Base-by-base conservation (phyloP, 768 basidiomycete species). In the Asterophora lycoperdoides region DNA sequence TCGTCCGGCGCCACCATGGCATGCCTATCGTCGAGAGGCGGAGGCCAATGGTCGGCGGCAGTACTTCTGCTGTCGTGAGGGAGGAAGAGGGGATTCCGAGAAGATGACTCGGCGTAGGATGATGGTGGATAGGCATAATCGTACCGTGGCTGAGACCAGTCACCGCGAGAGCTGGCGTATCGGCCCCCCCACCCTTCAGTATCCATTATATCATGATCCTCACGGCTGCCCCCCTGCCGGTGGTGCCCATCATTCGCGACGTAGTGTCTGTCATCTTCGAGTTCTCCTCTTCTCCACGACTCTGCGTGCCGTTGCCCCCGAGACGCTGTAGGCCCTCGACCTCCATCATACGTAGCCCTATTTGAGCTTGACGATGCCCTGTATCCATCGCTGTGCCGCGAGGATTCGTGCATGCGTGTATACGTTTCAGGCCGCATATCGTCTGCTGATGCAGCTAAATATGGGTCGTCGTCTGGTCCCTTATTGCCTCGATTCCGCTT, bases 401-500 rank as follows among this genome's bases (percentile, higher is more conserved):
- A 69, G 57, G 69, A 67, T 56, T 72, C 72, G 55, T 70, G 72
- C 49, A 70, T 64, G 63, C 75, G 76, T 55, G 79, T 64, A 64
- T 79, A 82, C 49, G 72, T 63, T 52, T 82, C 77, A 58, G 74
- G 62, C 66, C 70, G 73, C 48, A 69, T 60, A 55, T 83, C 80
- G 52, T 81, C 80, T 55, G 58, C 63, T 64, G 74, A 77, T 60
- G 73, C 66, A 64, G 69, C 72, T 56, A 65, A 68, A 63, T 71
- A 74, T 52, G 68, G 65, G 57, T 80, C 77, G 56, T 76, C 73
- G 57, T 76, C 75, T 53, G 65, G 67, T 54, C 68, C 74, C 61
- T 75, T 79, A 65, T 72, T 72, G 47, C 66, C 68, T 63, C 78
- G 76, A 61, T 77, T 75, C 57, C 78, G 71, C 60, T 79, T 75